A percentile compares a stretch with the other conserved stretches of the same genome.
Evolutionary conservation across 2,329 filamentous ascomycete genomes (phyloP).

Genomic region (Aspergillus luchuensis): DNA sequence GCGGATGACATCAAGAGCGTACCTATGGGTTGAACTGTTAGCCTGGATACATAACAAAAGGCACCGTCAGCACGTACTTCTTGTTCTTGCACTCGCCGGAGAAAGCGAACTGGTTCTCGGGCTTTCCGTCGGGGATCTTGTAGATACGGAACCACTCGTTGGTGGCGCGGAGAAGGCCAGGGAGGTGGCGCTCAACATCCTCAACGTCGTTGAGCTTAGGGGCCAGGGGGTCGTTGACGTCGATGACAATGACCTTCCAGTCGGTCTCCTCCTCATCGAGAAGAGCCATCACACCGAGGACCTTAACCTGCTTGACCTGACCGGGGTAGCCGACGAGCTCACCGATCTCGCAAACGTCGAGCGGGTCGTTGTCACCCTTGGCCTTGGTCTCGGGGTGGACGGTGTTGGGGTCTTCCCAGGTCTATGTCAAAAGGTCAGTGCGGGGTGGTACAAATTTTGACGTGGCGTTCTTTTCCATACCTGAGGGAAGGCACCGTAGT

Average conservation of each 20-base stretch:
- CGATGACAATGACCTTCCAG: constrained; percentile 99
- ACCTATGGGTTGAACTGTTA: constrained; percentile 53
- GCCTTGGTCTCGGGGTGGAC: constrained; percentile 99
- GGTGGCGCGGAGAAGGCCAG: constrained; percentile 92
- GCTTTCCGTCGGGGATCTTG: constrained; percentile 99
- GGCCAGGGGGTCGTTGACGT: constrained; percentile 95
- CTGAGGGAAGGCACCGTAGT: constrained; percentile 99
- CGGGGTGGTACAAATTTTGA: background rate
- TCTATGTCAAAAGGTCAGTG: constrained; percentile 55
- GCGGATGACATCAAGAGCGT: constrained; percentile 91
- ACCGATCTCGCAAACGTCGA: constrained; percentile 99
- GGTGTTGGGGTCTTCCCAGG: constrained; percentile 97
- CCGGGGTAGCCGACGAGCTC: constrained; percentile 95
- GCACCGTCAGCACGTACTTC: constrained; percentile 60
- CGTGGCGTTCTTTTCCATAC: constrained; percentile 53
- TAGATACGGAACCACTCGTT: constrained; percentile 99
- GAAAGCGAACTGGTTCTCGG: constrained; percentile 99
- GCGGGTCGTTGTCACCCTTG: constrained; percentile 98
- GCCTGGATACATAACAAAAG: background rate
- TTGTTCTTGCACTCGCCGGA: constrained; percentile 99
- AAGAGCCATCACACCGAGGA: constrained; percentile 97
- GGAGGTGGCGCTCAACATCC: constrained; percentile 97
- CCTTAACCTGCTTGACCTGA: constrained; percentile 99
- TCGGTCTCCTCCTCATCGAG: constrained; percentile 99
- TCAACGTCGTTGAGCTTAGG: constrained; percentile 97